phyloP scores from a whole-genome alignment of 257 asterid genomes.

The Rehmannia glutinosa region DNA sequence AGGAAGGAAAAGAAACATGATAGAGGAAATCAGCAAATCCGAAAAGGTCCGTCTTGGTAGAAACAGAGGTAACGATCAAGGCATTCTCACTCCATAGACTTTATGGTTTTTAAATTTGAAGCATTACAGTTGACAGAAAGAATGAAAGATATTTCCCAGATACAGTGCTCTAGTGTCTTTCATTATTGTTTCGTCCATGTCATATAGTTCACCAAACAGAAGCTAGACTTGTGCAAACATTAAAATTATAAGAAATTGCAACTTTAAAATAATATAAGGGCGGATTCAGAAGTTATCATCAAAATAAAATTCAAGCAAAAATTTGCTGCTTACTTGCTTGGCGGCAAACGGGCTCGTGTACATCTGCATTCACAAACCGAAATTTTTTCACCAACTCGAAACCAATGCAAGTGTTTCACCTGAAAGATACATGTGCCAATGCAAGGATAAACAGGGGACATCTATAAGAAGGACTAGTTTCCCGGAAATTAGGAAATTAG shows the following conservation, averaged over 20 bases:
- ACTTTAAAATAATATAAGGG: background rate
- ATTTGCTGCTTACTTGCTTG: slow-evolving; percentile 70
- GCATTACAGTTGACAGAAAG: background rate
- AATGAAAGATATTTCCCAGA: background rate
- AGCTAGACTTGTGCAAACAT: background rate
- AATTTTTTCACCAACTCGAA: slow-evolving; percentile 65
- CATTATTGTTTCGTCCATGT: background rate
- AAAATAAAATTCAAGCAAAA: slow-evolving; percentile 1
- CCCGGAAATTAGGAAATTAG: background rate
- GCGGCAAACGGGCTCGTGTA: slow-evolving; percentile 81
- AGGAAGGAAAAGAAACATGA: background rate
- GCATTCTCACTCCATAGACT: background rate
- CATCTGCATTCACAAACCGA: slow-evolving; percentile 97
- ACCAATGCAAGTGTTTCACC: slow-evolving; percentile 98
- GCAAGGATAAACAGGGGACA: background rate
- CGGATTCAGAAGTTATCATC: slow-evolving; percentile 12
- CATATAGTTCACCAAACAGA: background rate
- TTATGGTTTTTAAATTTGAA: background rate
- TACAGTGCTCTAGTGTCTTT: background rate
- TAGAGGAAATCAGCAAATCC: slow-evolving; percentile 4
- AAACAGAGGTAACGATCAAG: background rate
- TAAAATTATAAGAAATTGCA: background rate
- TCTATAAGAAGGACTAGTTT: background rate
- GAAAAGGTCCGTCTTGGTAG: background rate
- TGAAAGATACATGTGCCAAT: slow-evolving; percentile 28